These are phyloP conservation scores for Skeletonema costatum DNA, from an alignment of 108 stramenopile genomes.

Conservation along the genomic window DNA sequence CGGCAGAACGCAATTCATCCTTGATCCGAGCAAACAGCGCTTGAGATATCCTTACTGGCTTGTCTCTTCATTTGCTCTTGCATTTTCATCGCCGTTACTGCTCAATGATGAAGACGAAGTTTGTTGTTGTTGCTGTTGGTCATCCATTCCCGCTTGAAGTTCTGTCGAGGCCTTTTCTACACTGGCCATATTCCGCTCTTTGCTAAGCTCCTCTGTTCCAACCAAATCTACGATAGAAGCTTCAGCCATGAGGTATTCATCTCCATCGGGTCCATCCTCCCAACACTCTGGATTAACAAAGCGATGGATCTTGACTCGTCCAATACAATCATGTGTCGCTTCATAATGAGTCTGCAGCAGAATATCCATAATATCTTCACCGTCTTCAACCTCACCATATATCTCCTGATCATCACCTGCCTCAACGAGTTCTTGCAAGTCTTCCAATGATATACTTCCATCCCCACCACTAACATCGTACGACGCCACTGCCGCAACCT, in stretches of 20 bases:
- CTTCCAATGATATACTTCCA: constrained; percentile 15
- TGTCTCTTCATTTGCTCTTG: constrained; percentile 12
- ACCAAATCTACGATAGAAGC: constrained; percentile 36
- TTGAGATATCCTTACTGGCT: constrained; percentile 18
- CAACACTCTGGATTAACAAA: constrained; percentile 43
- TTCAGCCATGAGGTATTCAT: constrained; percentile 47
- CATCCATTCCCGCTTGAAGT: background rate
- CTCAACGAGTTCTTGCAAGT: constrained; percentile 20
- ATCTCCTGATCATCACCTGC: constrained; percentile 1
- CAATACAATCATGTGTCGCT: constrained; percentile 45
- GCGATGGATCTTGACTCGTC: constrained; percentile 35
- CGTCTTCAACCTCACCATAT: constrained; percentile 4
- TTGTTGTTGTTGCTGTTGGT: background rate
- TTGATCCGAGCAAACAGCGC: constrained; percentile 41
- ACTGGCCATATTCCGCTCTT: background rate
- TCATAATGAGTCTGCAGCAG: constrained; percentile 44
- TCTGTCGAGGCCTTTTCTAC: background rate
- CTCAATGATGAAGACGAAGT: background rate
- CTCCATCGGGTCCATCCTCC: constrained; percentile 28
- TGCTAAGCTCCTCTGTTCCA: constrained; percentile 10
- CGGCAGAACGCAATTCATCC: constrained; percentile 40
- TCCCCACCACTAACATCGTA: constrained; percentile 15
- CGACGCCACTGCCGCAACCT: constrained; percentile 24
- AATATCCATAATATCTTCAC: constrained; percentile 30
- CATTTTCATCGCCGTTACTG: constrained; percentile 4